Evolutionary conservation across 73 alveolate genomes (phyloP), one percentile per base, ranked within the genome.

Genomic region (Tetrahymena malaccensis): DNA sequence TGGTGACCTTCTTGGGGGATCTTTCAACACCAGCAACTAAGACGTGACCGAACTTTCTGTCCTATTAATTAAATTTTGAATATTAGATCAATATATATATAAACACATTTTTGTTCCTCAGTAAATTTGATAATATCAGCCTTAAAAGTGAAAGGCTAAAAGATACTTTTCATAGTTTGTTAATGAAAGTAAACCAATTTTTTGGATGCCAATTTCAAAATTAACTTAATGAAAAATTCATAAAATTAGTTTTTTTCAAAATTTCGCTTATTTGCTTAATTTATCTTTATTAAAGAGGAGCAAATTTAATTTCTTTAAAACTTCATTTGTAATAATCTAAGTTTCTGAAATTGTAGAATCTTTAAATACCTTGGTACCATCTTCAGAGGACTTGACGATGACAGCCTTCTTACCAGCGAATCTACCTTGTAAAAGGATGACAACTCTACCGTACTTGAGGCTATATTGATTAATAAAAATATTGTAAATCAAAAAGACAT

Each of bases 401-500:
- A 98, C 96, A 85, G 99, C 99, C 96, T 98, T 98, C 98, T 98
- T 97, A 95, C 99, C 99, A 43, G 99, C 99, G 94, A 95, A 96
- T 97, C 99, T 98, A 43, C 99, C 99, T 55, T 98, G 96, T 25
- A 98, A 96, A 44, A 98, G 85, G 93, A 98, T 97, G 97, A 98
- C 99, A 40, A 98, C 97, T 96, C 99, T 97, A 93, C 99, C 99
- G 55, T 97, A 98, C 96, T 98, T 98, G 96, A 98, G 94, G 97
- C 96, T 94, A 94, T 35, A 35, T 19, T 85, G 25, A 38, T 35
- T 21, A 38, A 85, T 27, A 31, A 38, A 70, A 70, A 27, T n/a
- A 27, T 70, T 70, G 11, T n/a, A 70, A 27, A 70, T 70, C 37
- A 31, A 70, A 70, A 70, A 27, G 89, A 70, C 40, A 70, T 70